These are phyloP conservation scores for Cyberlindnera misumaiensis DNA, from an alignment of 805 yeast species.

Conservation along the genomic window DNA sequence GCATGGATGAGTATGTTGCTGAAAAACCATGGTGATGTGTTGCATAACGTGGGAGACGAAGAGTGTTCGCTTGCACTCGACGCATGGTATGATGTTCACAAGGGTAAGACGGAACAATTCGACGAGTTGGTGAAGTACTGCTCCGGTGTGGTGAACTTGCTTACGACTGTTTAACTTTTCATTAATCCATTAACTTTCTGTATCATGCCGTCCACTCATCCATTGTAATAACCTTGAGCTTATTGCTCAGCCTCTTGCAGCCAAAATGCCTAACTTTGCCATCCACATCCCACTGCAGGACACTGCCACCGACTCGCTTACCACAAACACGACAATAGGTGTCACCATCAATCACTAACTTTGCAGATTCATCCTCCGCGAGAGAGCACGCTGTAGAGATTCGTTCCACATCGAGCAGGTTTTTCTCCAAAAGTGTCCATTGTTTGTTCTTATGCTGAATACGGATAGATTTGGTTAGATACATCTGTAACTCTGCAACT, in stretches of 20 bases:
- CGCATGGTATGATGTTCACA: slow-evolving; percentile 41
- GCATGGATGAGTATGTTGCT: slow-evolving; percentile 74
- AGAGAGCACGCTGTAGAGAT: slow-evolving; percentile 5
- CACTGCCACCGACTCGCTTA: slow-evolving; percentile 10
- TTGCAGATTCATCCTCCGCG: slow-evolving; percentile 5
- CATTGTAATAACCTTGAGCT: slow-evolving; percentile 12
- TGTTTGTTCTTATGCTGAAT: slow-evolving; percentile 8
- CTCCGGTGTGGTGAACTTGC: slow-evolving; percentile 66
- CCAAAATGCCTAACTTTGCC: slow-evolving; percentile 18
- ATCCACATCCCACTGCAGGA: slow-evolving; percentile 6
- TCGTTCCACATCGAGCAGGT: slow-evolving; percentile 7
- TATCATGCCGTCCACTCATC: slow-evolving; percentile 9
- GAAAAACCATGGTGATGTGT: slow-evolving; percentile 76
- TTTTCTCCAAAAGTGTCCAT: slow-evolving; percentile 1
- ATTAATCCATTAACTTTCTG: background rate
- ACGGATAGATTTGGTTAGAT: slow-evolving; percentile 15
- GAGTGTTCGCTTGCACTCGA: slow-evolving; percentile 40
- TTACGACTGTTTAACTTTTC: slow-evolving; percentile 25
- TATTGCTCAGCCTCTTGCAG: slow-evolving; percentile 8
- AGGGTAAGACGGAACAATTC: slow-evolving; percentile 37
- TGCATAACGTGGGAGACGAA: slow-evolving; percentile 36
- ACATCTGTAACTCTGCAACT: slow-evolving; percentile 14
- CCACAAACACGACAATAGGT: slow-evolving; percentile 11
- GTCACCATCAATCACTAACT: slow-evolving; percentile 4
- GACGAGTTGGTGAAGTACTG: slow-evolving; percentile 73